Percentiles rank a stretch among this genome's conserved stretches.
phyloP scores from a whole-genome alignment of 495 filamentous ascomycete species.

The Acidiella bohemica region DNA sequence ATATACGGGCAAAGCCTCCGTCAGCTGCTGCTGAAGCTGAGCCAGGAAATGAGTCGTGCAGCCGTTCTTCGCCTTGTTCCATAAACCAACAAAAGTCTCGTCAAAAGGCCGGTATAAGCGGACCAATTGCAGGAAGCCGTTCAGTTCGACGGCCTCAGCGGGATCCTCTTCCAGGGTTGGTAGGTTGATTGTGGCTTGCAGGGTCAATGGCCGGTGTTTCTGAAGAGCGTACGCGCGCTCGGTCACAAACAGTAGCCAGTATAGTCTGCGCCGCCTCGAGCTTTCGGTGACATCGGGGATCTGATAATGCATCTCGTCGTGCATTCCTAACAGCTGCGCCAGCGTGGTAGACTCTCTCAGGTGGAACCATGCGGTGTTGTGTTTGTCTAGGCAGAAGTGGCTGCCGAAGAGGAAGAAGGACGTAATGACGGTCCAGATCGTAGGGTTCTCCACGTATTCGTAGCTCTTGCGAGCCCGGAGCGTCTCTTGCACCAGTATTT shows the following conservation, averaged over 20 bases:
- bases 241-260: slow-evolving; percentile 58
- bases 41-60: slow-evolving; percentile 46
- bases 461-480: slow-evolving; percentile 60
- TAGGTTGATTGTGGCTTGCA: slow-evolving; percentile 49
- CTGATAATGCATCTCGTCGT: slow-evolving; percentile 46
- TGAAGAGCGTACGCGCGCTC: slow-evolving; percentile 72
- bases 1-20: slow-evolving; percentile 47
- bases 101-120: slow-evolving; percentile 61
- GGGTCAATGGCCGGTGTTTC: slow-evolving; percentile 57
- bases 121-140: slow-evolving; percentile 51
- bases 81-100: slow-evolving; percentile 51
- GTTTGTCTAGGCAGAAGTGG: slow-evolving; percentile 57
- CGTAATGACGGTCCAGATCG: slow-evolving; percentile 54
- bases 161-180: slow-evolving; percentile 43
- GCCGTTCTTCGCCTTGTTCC: slow-evolving; percentile 54
- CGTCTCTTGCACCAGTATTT: slow-evolving; percentile 61
- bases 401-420: slow-evolving; percentile 72
- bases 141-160: slow-evolving; percentile 30
- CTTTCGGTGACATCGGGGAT: slow-evolving; percentile 35
- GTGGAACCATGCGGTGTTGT: slow-evolving; percentile 61
- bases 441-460: slow-evolving; percentile 56
- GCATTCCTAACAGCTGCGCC: slow-evolving; percentile 39
- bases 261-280: slow-evolving; percentile 45
- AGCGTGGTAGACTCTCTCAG: slow-evolving; percentile 58
- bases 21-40: slow-evolving; percentile 51